A percentile compares a stretch with the other conserved stretches of the same genome.
These are phyloP conservation scores for Ochetophila trinervis DNA, from an alignment of 306 rosid genomes.

Conservation along the genomic window DNA sequence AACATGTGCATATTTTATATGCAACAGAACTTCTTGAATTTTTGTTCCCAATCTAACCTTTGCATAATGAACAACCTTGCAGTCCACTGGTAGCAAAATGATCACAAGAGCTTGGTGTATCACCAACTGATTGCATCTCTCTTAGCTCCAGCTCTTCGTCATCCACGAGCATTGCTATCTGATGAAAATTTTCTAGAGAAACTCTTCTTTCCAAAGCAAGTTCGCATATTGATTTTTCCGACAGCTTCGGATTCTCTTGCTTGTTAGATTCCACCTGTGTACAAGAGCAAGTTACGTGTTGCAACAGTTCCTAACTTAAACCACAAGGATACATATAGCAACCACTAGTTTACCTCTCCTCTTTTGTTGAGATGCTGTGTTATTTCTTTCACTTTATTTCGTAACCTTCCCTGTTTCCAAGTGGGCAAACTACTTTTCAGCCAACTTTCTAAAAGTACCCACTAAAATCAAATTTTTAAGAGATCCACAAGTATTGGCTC, in stretches of 20 bases:
- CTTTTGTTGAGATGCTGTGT: constrained; percentile 44
- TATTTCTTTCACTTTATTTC: constrained; percentile 51
- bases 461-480: constrained; percentile 20
- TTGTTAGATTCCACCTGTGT: constrained; percentile 52
- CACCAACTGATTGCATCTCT: constrained; percentile 54
- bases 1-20: not conserved
- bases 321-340: constrained; percentile 11
- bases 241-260: constrained; percentile 35
- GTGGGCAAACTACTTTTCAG: constrained; percentile 27
- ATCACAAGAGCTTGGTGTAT: constrained; percentile 45
- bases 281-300: constrained; percentile 25
- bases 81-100: constrained; percentile 52
- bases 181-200: constrained; percentile 43
- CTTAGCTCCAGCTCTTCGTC: constrained; percentile 89
- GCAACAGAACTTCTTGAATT: not conserved
- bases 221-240: constrained; percentile 50
- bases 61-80: constrained; percentile 71
- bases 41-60: constrained; percentile 52
- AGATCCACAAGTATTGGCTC: constrained; percentile 16
- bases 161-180: constrained; percentile 58
- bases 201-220: constrained; percentile 54
- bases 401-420: constrained; percentile 56
- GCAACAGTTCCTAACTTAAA: constrained; percentile 20
- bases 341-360: constrained; percentile 46
- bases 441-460: constrained; percentile 9